Base-by-base conservation (phyloP, 108 stramenopile genomes). In the Schizochytrium sp. region DNA sequence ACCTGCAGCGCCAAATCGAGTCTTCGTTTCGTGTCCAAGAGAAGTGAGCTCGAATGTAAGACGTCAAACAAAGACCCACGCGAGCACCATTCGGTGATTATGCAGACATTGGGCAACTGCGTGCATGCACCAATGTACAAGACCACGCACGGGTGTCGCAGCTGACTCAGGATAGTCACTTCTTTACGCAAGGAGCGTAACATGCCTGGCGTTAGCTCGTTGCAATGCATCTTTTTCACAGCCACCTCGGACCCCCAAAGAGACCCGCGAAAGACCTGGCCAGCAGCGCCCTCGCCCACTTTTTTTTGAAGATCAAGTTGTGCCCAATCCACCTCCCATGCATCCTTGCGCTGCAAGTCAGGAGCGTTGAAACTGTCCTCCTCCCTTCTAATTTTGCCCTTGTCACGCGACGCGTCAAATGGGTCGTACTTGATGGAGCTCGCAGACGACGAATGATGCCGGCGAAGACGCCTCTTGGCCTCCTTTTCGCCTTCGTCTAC, bases 131-230 rank as follows among this genome's bases (percentile, higher is more conserved):
- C 97, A 95, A 98, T 97, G 89, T 96, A 97, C 58, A 97, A 91
- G 71, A 96, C 96, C 83, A 98, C 96, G 89, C 97, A 97, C 53
- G 97, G 97, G 92, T 98, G 97, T 29, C 97, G 91, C 95, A 98
- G 96, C 18, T 95, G 95, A 48, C 92, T 90, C 18, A 92, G 60
- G 16, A 92, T 55, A 28, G 58, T 72, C n/a, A 91, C 91, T 34
- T 89, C 89, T 10, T 58, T 88, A 5, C 58, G 43, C 18, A 89
- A 47, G 19, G 87, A 12, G 16, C 29, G 44, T 28, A 76, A 23
- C 25, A 34, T 19, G 4, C 28, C 23, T 3, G 43, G 28, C 14
- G 76, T 88, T n/a, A 89, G 10, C 5, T 51, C 89, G 5, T 87
- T 21, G 41, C 72, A 41, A 23, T 28, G 25, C 59, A 89, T n/a